phyloP scores from a whole-genome alignment of 2,329 filamentous ascomycete species.

The Scleromitrula shiraiana region DNA sequence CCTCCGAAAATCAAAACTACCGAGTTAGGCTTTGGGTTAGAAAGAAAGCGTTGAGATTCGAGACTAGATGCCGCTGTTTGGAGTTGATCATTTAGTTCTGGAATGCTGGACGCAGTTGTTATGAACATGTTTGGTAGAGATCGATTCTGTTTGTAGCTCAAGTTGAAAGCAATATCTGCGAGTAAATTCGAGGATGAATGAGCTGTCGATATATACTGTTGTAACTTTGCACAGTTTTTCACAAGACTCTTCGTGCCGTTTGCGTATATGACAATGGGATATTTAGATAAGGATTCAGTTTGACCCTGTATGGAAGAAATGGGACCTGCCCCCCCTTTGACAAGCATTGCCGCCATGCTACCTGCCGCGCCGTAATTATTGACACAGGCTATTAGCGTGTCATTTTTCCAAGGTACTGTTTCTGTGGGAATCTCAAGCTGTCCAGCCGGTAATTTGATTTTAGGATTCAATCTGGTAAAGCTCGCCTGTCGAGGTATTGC shows the following conservation, averaged over 20 bases:
- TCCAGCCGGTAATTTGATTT: constrained; percentile 6
- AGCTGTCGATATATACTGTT: too few relatives aligned
- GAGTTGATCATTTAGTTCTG: too few relatives aligned
- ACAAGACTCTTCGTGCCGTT: not conserved
- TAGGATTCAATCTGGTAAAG: constrained; percentile 30
- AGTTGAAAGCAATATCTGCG: not conserved
- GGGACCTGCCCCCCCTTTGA: too few relatives aligned
- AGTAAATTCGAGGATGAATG: too few relatives aligned
- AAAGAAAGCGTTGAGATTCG: too few relatives aligned
- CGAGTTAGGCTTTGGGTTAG: constrained; percentile 19
- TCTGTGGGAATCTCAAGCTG: constrained; percentile 9
- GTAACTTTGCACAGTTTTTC: not conserved
- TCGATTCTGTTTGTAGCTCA: too few relatives aligned
- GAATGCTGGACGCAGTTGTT: too few relatives aligned
- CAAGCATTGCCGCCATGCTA: constrained; percentile 15
- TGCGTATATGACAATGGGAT: not conserved
- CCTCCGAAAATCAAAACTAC: constrained; percentile 32
- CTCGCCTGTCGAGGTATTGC: constrained; percentile 21
- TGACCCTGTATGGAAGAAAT: not conserved
- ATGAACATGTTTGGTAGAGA: too few relatives aligned
- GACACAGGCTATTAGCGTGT: constrained; percentile 12
- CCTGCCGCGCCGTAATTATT: constrained; percentile 23
- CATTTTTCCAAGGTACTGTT: constrained; percentile 8
- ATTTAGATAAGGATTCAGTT: not conserved
- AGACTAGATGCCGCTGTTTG: too few relatives aligned